Base-by-base conservation (phyloP, 164 flowering plant species). In the Saururus chinensis region DNA sequence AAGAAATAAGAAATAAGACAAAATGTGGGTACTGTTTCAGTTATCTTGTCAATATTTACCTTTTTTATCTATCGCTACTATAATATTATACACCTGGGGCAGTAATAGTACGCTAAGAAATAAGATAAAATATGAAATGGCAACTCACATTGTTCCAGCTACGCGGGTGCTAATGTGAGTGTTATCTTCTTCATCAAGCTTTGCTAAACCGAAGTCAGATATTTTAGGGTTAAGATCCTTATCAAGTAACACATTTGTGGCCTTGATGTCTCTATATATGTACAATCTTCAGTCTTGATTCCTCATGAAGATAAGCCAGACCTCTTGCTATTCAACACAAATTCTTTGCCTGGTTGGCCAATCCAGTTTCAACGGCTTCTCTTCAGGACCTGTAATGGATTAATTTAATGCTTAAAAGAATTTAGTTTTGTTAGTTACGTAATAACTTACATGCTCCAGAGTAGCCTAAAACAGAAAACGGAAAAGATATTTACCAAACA, bases 301-400 rank as follows among this genome's bases (percentile, higher is more conserved):
- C 86, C 64, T 82, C 83, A 60, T 82, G 83, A 10, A 82, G 76
- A 64, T 68, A 82, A 19, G 83, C 70, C 23, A 79, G 41, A 62
- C 86, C 86, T 62, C 68, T 80, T 19, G 83, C 83, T 56, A 82
- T 64, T 83, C 83, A 53, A 80, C 41, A 53, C 81, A 79, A n/a
- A 80, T 73, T 49, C 55, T 75, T 6, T 56, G 67, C 59, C 78
- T 70, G 0, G 78, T 77, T 8, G 70, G 51, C 85, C 82, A 79
- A 61, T 79, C 73, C 56, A 81, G 56, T 25, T 68, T 60, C 65
- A 77, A 22, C 0, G 14, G 52, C 9, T 49, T 16, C 17, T 67
- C 68, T 61, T 73, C 69, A 19, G 56, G 49, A 70, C 79, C 79
- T 76, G 51, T 57, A 25, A 42, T 53, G 22, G 12, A 67, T 40